Conservation (phyloP, 805 yeast species). For the Saccharomycopsis oosterbeekiorum region DNA sequence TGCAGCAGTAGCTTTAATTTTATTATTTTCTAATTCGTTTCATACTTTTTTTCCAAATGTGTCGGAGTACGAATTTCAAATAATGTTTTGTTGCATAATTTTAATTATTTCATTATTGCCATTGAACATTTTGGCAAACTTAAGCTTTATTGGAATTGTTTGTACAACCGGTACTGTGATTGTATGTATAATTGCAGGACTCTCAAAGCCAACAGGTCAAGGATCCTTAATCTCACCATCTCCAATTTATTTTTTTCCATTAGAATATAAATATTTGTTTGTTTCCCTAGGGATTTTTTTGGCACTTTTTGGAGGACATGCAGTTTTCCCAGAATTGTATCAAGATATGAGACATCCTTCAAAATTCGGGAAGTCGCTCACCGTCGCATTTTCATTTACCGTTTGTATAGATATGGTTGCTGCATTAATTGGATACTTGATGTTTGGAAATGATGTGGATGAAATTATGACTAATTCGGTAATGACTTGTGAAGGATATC, state of each 20-base stretch:
- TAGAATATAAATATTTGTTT: slow-evolving; percentile 28
- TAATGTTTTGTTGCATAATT: slow-evolving; percentile 29
- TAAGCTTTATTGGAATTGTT: slow-evolving; percentile 47
- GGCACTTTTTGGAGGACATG: slow-evolving; percentile 83
- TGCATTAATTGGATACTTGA: slow-evolving; percentile 60
- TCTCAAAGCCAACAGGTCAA: slow-evolving; percentile 32
- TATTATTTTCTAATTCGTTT: slow-evolving; percentile 54
- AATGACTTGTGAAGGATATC: slow-evolving; percentile 57
- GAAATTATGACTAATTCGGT: slow-evolving; percentile 76
- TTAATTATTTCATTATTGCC: slow-evolving; percentile 46
- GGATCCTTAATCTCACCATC: slow-evolving; percentile 44
- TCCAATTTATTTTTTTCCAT: slow-evolving; percentile 33
- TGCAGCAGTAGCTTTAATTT: slow-evolving; percentile 47
- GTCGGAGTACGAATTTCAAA: slow-evolving; percentile 33
- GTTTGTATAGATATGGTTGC: slow-evolving; percentile 48
- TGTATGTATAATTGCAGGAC: slow-evolving; percentile 40
- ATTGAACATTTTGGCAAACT: slow-evolving; percentile 41
- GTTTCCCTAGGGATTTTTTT: slow-evolving; percentile 53
- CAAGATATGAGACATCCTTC: slow-evolving; percentile 66
- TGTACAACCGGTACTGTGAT: slow-evolving; percentile 43
- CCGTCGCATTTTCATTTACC: slow-evolving; percentile 48
- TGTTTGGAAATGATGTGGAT: slow-evolving; percentile 63
- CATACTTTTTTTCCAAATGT: slow-evolving; percentile 36
- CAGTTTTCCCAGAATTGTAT: slow-evolving; percentile 68
- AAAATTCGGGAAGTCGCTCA: slow-evolving; percentile 44